Evolutionary conservation across 2,329 filamentous ascomycete genomes (phyloP).

Genomic region (Aureobasidium leucospermi): DNA sequence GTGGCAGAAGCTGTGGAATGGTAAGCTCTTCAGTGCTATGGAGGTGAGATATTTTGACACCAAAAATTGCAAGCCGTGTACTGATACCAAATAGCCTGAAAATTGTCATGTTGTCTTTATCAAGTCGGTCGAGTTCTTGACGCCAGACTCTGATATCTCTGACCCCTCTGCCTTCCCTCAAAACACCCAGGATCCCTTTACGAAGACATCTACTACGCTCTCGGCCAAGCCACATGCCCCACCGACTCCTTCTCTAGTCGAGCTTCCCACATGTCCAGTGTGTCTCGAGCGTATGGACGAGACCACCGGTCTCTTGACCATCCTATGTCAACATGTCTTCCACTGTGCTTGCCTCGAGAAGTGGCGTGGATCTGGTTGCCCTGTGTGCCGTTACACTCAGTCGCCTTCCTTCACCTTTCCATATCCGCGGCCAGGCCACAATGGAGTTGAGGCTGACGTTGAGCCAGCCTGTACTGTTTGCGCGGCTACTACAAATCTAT

Average conservation of each 20-base stretch:
- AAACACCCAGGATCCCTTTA: constrained; percentile 58
- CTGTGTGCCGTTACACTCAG: constrained; percentile 86
- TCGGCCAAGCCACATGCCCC: constrained; percentile 57
- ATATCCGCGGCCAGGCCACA: constrained; percentile 26
- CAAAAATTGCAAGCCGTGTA: constrained; percentile 13
- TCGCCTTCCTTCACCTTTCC: constrained; percentile 39
- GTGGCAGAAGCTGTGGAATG: constrained; percentile 85
- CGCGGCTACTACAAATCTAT: constrained; percentile 73
- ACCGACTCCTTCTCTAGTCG: constrained; percentile 76
- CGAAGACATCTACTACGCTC: constrained; percentile 41
- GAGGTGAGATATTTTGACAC: constrained; percentile 50
- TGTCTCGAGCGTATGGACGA: constrained; percentile 98
- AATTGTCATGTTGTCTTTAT: constrained; percentile 94
- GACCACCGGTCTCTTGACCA: constrained; percentile 88
- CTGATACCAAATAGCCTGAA: constrained; percentile 55
- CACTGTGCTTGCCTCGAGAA: constrained; percentile 94
- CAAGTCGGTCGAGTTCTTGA: constrained; percentile 80
- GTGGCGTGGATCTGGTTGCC: constrained; percentile 90
- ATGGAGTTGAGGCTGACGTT: constrained; percentile 36
- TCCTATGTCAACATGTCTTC: constrained; percentile 95
- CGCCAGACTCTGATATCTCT: constrained; percentile 41
- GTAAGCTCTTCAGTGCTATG: constrained; percentile 85
- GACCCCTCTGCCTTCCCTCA: constrained; percentile 46
- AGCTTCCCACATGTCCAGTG: constrained; percentile 91
- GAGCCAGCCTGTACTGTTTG: constrained; percentile 76